Evolutionary conservation across 176 grass and related monocot genomes (phyloP).

Genomic region (Rhynchospora tenuis): DNA sequence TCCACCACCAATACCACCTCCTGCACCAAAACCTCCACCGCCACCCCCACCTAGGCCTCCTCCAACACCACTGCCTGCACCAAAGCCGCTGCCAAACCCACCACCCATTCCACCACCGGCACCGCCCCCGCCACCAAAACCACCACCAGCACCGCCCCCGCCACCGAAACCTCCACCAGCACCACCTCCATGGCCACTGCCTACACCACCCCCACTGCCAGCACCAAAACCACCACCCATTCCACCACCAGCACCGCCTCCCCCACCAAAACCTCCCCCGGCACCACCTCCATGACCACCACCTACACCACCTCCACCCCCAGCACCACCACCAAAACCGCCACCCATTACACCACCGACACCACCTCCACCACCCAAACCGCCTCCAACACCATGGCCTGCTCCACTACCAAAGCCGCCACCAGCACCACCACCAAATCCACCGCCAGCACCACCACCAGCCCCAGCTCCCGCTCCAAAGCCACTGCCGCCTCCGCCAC

Average conservation of each 20-base stretch:
- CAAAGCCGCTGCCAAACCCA: not conserved
- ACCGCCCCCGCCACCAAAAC: not conserved
- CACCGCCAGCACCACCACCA: not conserved
- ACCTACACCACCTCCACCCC: not conserved
- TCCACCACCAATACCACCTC: not conserved
- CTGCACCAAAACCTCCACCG: not conserved
- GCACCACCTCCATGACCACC: not conserved
- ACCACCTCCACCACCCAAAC: not conserved
- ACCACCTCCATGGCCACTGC: not conserved
- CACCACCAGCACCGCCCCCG: constrained; percentile 5
- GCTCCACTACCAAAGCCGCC: constrained; percentile 9
- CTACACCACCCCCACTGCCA: not conserved
- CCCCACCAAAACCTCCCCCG: not conserved
- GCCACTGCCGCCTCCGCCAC: not conserved
- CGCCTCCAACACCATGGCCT: not conserved
- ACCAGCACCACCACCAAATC: not conserved
- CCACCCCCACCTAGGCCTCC: not conserved
- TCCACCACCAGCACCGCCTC: not conserved
- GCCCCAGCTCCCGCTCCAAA: not conserved
- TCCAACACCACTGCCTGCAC: not conserved
- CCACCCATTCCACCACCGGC: not conserved
- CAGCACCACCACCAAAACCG: not conserved
- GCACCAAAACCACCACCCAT: not conserved
- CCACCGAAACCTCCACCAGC: not conserved
- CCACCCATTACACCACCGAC: not conserved